Base-by-base conservation (phyloP, 2,329 filamentous ascomycete species). In the Nemania diffusa region DNA sequence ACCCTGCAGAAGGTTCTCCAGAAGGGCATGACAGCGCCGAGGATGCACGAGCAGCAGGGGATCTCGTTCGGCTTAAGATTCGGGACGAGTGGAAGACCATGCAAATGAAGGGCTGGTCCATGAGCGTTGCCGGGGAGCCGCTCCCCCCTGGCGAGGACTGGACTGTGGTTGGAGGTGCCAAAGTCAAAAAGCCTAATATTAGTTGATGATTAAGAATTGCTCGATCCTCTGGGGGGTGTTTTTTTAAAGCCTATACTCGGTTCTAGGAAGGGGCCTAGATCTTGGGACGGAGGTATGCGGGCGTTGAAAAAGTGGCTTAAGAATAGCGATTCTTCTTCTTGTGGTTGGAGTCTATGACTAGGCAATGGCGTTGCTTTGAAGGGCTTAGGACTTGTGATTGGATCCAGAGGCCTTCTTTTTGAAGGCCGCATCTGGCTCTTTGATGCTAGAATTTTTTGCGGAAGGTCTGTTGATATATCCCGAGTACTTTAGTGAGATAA, bases 21-120 rank as follows among this genome's bases (percentile, higher is more conserved):
- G 73, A 82, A 22, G 96, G 96, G 0, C 96, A 99, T 78, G 96
- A 99, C 80, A 97, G 93, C 27, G 91, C 91, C 27, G 96, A 99
- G 78, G 96, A 99, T 76, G 93, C 96, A 0, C 87, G 91, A 53
- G 92, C 94, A 0, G 95, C 97, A 0, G 96, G 95, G 0, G 94
- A 98, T 67, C 79, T 99, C 58, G 92, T 97, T 0, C 84, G 91
- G 53, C 84, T 89, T 57, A 92, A 90, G 78, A 85, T 97, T 5
- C 85, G 83, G 59, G 84, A 91, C 62, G 85, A 88, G 69, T 97
- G 93, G 92, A 87, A 85, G 69, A 79, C 80, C 34, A 82, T 96
- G 84, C 85, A 88, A 78, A 79, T 81, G 46, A 80, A 85, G 24
- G 93, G 93, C 0, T 97, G 92, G 91, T 82, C 72, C 40, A 75